Conservation (phyloP, 192 early-diverging fungal genomes). For the Mortierella alpina region DNA sequence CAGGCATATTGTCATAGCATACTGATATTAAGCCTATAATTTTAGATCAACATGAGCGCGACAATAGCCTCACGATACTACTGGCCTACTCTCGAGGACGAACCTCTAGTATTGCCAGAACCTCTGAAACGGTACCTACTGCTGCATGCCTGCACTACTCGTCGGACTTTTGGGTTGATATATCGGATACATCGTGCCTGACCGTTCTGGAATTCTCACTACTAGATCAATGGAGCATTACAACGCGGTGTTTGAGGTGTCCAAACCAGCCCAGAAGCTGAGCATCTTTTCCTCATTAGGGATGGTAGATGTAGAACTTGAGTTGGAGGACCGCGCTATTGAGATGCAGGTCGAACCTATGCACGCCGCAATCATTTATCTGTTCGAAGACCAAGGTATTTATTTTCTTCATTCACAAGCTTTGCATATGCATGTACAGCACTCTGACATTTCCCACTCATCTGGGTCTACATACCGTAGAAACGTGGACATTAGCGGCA, state of each 20-base stretch:
- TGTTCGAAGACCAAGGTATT: constrained; percentile 53
- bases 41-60: constrained; percentile 53
- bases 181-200: too few relatives aligned
- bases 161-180: not conserved
- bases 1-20: too few relatives aligned
- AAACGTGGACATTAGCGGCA: constrained; percentile 18
- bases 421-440: not conserved
- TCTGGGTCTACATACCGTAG: not conserved
- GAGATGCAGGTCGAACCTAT: constrained; percentile 61
- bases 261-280: constrained; percentile 71
- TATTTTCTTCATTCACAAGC: not conserved
- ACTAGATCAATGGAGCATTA: constrained; percentile 56
- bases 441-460: not conserved
- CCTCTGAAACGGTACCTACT: constrained; percentile 42
- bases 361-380: constrained; percentile 63
- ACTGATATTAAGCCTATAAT: too few relatives aligned
- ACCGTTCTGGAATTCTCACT: not conserved
- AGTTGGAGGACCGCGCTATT: constrained; percentile 62
- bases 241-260: constrained; percentile 54
- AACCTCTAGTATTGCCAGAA: constrained; percentile 54
- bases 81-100: constrained; percentile 63
- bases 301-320: constrained; percentile 64
- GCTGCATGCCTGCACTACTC: not conserved
- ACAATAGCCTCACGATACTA: constrained; percentile 72
- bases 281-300: constrained; percentile 65